phyloP scores from a whole-genome alignment of 2,329 filamentous ascomycete genomes.

The Aspergillus brunneoviolaceus region DNA sequence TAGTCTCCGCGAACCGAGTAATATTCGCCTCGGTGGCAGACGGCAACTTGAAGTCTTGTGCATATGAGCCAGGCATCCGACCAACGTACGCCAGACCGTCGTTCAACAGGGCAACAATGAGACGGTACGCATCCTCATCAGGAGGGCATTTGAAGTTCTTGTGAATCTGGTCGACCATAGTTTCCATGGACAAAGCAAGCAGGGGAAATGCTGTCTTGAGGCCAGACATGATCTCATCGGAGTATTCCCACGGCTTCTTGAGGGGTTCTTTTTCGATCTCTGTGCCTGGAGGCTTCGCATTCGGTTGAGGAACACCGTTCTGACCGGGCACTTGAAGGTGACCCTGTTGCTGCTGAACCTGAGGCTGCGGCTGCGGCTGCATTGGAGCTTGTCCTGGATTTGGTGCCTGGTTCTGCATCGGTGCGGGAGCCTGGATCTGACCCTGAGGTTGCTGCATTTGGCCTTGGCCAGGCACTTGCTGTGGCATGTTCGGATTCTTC shows the following conservation, averaged over 20 bases:
- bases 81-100: constrained; percentile 92
- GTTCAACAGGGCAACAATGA: constrained; percentile 96
- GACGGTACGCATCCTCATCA: constrained; percentile 93
- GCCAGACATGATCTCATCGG: constrained; percentile 90
- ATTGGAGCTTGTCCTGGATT: constrained; percentile 25
- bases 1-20: constrained; percentile 92
- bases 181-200: constrained; percentile 96
- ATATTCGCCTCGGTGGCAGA: constrained; percentile 93
- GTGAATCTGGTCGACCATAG: constrained; percentile 98
- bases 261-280: constrained; percentile 46
- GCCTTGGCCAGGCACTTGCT: constrained; percentile 9
- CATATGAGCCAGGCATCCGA: constrained; percentile 80
- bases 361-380: constrained; percentile 24
- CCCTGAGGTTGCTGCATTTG: constrained; percentile 14
- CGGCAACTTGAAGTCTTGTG: constrained; percentile 87
- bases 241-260: constrained; percentile 92
- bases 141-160: constrained; percentile 99
- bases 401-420: constrained; percentile 17
- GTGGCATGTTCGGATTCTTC: constrained; percentile 9
- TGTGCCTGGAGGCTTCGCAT: constrained; percentile 19
- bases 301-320: constrained; percentile 25
- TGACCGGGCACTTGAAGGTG: constrained; percentile 33
- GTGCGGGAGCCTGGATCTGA: constrained; percentile 17
- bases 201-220: constrained; percentile 97
- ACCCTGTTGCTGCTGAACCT: constrained; percentile 25